Percentiles rank a stretch among this genome's conserved stretches.
Evolutionary conservation across 1,139 yeast species (phyloP).

Genomic region (Taiozyma sp.): DNA sequence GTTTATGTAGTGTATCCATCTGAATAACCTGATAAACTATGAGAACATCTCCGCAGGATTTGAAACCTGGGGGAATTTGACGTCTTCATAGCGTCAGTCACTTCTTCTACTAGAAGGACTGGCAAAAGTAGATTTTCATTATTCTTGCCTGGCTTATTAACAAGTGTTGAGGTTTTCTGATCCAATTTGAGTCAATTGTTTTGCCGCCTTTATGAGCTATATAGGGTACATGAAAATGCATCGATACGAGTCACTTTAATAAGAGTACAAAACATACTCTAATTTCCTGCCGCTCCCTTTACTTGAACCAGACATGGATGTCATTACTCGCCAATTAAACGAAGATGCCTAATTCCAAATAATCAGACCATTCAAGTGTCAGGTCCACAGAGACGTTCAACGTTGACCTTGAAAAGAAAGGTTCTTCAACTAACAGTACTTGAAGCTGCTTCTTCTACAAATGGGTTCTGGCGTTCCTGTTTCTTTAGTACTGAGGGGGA

Average conservation of each 20-base stretch:
- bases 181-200: too few species aligned
- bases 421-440: not conserved
- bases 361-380: not conserved
- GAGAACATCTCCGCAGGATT: too few species aligned
- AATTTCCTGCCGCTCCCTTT: not conserved
- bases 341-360: not conserved
- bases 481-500: conserved; percentile 1
- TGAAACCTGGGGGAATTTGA: too few species aligned
- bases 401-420: not conserved
- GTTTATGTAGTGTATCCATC: too few species aligned
- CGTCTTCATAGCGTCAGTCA: too few species aligned
- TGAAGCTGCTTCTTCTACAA: not conserved
- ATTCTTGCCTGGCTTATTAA: too few species aligned
- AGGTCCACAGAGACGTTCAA: not conserved
- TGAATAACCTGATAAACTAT: too few species aligned
- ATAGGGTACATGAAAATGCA: too few species aligned
- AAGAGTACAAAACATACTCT: not conserved
- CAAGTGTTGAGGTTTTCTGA: too few species aligned
- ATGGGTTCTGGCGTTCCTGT: not conserved
- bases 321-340: not conserved
- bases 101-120: too few species aligned
- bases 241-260: not conserved
- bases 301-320: not conserved
- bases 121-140: too few species aligned
- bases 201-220: too few species aligned